These are phyloP conservation scores for Colletotrichum tropicale DNA, from an alignment of 2,329 filamentous ascomycete species.

Conservation along the genomic window DNA sequence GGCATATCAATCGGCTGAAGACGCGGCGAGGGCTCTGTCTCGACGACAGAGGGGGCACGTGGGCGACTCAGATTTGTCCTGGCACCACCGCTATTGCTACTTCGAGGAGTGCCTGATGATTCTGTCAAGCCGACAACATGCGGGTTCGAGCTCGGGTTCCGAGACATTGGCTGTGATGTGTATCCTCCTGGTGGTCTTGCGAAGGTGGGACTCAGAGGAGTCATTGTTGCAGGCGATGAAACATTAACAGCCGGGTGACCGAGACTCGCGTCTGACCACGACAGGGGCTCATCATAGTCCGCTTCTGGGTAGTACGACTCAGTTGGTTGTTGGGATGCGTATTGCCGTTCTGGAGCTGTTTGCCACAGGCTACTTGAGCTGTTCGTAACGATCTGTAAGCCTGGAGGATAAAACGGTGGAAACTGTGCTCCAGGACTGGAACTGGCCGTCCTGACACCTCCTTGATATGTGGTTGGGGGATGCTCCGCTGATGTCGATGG, in stretches of 20 bases:
- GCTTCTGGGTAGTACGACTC: background rate
- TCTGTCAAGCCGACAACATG: background rate
- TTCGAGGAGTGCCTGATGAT: conserved; percentile 6
- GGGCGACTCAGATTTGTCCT: conserved; percentile 28
- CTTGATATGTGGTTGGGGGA: background rate
- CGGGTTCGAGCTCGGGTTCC: conserved; percentile 40
- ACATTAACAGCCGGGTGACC: conserved; percentile 15
- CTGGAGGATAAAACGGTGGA: conserved; percentile 30
- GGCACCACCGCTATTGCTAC: conserved; percentile 23
- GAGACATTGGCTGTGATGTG: conserved; percentile 55
- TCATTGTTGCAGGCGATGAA: conserved; percentile 23
- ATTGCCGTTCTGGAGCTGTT: conserved; percentile 16
- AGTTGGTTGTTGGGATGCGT: conserved; percentile 8
- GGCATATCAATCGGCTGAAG: conserved; percentile 31
- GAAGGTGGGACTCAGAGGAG: conserved; percentile 24
- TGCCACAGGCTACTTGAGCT: background rate
- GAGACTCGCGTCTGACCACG: background rate
- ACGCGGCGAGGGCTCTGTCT: conserved; percentile 48
- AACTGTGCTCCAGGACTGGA: conserved; percentile 32
- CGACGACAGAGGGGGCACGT: conserved; percentile 41
- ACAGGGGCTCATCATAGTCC: conserved; percentile 1
- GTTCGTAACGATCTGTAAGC: conserved; percentile 14
- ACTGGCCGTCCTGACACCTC: conserved; percentile 32
- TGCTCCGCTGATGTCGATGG: background rate
- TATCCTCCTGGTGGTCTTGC: conserved; percentile 41